phyloP scores from a whole-genome alignment of 1,284 basidiomycete genomes.

The Sporisorium graminicola region DNA sequence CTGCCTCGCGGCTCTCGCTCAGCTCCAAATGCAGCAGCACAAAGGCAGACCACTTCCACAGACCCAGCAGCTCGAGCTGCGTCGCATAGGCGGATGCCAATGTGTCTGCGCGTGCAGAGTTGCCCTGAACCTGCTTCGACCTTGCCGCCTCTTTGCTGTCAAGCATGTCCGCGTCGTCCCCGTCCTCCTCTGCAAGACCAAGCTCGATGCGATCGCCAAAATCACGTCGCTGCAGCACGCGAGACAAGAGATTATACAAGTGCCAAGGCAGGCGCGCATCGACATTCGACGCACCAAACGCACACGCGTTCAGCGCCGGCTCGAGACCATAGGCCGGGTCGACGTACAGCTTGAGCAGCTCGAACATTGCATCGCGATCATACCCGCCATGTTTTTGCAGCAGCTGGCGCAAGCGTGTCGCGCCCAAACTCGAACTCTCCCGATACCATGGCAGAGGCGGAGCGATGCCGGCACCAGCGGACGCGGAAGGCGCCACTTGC shows the following conservation, averaged over 20 bases:
- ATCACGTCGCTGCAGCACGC: slow-evolving; percentile 84
- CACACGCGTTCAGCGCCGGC: slow-evolving; percentile 75
- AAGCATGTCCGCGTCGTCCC: slow-evolving; percentile 64
- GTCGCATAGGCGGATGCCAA: slow-evolving; percentile 86
- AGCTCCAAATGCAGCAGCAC: slow-evolving; percentile 90
- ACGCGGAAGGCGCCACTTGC: slow-evolving; percentile 57
- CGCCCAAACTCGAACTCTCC: slow-evolving; percentile 59
- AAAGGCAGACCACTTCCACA: slow-evolving; percentile 88
- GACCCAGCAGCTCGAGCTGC: slow-evolving; percentile 84
- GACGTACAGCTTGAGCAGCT: slow-evolving; percentile 83
- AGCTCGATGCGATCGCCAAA: slow-evolving; percentile 79
- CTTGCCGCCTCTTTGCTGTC: slow-evolving; percentile 74
- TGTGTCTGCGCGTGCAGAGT: slow-evolving; percentile 79
- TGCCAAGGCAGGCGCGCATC: slow-evolving; percentile 93
- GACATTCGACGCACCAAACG: slow-evolving; percentile 80
- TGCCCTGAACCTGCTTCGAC: slow-evolving; percentile 33
- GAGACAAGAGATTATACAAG: slow-evolving; percentile 86
- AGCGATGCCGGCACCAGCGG: slow-evolving; percentile 44
- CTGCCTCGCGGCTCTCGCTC: slow-evolving; percentile 76
- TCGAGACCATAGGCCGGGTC: slow-evolving; percentile 73
- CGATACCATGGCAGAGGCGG: slow-evolving; percentile 68
- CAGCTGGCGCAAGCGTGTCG: slow-evolving; percentile 51
- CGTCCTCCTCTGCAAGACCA: slow-evolving; percentile 64
- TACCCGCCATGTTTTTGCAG: slow-evolving; percentile 47
- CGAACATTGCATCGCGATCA: slow-evolving; percentile 80